Evolutionary conservation across 495 filamentous ascomycete genomes (phyloP).

Genomic region (Evansstolkia leycettana): DNA sequence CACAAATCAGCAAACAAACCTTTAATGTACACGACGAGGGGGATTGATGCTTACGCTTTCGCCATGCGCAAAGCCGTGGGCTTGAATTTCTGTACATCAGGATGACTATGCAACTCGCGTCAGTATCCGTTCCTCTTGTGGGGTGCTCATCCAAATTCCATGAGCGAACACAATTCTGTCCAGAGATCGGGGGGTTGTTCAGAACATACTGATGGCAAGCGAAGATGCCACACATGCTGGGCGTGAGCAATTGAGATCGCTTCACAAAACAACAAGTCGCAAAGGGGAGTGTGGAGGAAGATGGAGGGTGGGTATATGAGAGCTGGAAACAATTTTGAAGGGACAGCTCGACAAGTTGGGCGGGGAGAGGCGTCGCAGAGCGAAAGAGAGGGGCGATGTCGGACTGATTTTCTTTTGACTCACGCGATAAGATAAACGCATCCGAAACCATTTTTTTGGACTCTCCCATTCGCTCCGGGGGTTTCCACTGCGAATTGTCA

Average conservation of each 20-base stretch:
- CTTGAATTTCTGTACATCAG: slow-evolving; percentile 95
- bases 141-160: no score
- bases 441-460: not conserved
- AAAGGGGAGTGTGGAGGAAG: slow-evolving; percentile 6
- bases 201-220: slow-evolving; percentile 74
- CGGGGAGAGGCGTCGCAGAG: no score
- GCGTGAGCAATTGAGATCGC: slow-evolving; percentile 15
- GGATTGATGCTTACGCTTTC: slow-evolving; percentile 67
- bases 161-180: no score
- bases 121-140: no score
- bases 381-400: slow-evolving; percentile 17
- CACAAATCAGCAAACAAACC: slow-evolving; percentile 25
- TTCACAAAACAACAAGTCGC: slow-evolving; percentile 1
- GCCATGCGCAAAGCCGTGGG: slow-evolving; percentile 88
- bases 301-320: no score
- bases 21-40: slow-evolving; percentile 7
- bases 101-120: slow-evolving; percentile 49
- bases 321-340: no score
- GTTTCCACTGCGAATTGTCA: not conserved
- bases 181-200: no score
- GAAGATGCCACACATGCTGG: slow-evolving; percentile 71
- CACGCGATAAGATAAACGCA: slow-evolving; percentile 34
- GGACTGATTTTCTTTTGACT: slow-evolving; percentile 33
- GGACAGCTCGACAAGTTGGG: no score
- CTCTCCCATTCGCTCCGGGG: not conserved